Evolutionary conservation across 2,329 filamentous ascomycete species (phyloP).

Genomic region (Fusarium graminum): DNA sequence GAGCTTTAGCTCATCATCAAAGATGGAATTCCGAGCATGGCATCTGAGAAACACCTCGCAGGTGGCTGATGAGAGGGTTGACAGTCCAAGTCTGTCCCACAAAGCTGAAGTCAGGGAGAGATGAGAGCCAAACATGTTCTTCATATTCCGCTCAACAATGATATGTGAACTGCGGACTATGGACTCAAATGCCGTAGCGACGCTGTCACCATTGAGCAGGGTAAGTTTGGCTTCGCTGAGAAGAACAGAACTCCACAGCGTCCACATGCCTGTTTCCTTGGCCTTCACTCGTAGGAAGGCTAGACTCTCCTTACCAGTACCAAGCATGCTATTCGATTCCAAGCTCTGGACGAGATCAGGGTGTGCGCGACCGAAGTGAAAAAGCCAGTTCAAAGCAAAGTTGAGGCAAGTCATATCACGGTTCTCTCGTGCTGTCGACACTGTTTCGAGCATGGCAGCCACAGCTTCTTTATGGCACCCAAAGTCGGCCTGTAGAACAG

Average conservation of each 20-base stretch:
- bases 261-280: constrained; percentile 88
- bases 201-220: constrained; percentile 77
- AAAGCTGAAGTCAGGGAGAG: constrained; percentile 78
- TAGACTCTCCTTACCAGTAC: constrained; percentile 83
- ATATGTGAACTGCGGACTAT: constrained; percentile 87
- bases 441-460: constrained; percentile 94
- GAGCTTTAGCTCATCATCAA: constrained; percentile 84
- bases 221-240: constrained; percentile 87
- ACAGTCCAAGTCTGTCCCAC: constrained; percentile 79
- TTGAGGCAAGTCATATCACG: constrained; percentile 93
- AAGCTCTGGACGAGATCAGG: constrained; percentile 78
- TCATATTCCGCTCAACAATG: constrained; percentile 81
- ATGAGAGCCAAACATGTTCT: constrained; percentile 78
- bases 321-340: constrained; percentile 79
- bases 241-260: constrained; percentile 83
- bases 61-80: constrained; percentile 67
- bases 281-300: constrained; percentile 87
- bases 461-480: constrained; percentile 90
- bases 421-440: constrained; percentile 93
- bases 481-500: constrained; percentile 94
- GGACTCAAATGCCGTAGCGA: constrained; percentile 76
- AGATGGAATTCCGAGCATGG: constrained; percentile 68
- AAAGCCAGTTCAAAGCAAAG: constrained; percentile 95
- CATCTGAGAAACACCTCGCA: constrained; percentile 83
- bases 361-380: constrained; percentile 91